Evolutionary conservation across 2,329 filamentous ascomycete species (phyloP).

Genomic region (Neofusicoccum cordaticola): DNA sequence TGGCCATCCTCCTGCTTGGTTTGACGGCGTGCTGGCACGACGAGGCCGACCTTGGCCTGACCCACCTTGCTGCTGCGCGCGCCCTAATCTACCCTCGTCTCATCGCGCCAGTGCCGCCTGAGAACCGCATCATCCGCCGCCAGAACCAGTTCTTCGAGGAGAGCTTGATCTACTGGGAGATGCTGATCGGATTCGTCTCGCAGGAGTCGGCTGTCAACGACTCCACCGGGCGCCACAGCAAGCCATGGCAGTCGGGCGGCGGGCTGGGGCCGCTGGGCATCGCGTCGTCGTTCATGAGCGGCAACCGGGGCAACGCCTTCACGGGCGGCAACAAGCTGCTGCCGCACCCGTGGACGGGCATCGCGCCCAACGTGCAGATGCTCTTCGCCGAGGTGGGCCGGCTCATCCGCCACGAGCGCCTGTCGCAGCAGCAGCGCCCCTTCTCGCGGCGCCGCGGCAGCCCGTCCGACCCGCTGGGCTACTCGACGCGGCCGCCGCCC

Average conservation of each 20-base stretch:
- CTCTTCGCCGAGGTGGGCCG: conserved; percentile 48
- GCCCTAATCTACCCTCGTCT: conserved; percentile 46
- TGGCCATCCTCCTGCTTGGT: conserved; percentile 59
- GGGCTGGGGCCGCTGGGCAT: conserved; percentile 9
- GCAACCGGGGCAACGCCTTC: conserved; percentile 21
- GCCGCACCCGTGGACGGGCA: conserved; percentile 52
- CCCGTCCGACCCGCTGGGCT: not conserved
- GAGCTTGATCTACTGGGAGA: conserved; percentile 58
- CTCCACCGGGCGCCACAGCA: not conserved
- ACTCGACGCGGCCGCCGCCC: not conserved
- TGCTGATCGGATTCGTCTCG: conserved; percentile 56
- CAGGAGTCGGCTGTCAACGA: conserved; percentile 29
- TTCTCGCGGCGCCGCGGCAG: not conserved
- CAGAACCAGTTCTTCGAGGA: conserved; percentile 54
- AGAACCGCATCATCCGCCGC: conserved; percentile 31
- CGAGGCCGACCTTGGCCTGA: conserved; percentile 53
- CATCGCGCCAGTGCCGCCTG: conserved; percentile 27
- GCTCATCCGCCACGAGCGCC: conserved; percentile 38
- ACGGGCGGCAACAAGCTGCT: conserved; percentile 36
- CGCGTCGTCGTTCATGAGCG: conserved; percentile 7
- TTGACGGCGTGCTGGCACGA: conserved; percentile 62
- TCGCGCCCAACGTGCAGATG: conserved; percentile 44
- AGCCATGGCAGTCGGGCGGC: conserved; percentile 6
- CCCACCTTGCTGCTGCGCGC: conserved; percentile 50
- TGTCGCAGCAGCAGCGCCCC: not conserved